Conservation (phyloP, 148 eudicot genomes). For the Cornus controversa region DNA sequence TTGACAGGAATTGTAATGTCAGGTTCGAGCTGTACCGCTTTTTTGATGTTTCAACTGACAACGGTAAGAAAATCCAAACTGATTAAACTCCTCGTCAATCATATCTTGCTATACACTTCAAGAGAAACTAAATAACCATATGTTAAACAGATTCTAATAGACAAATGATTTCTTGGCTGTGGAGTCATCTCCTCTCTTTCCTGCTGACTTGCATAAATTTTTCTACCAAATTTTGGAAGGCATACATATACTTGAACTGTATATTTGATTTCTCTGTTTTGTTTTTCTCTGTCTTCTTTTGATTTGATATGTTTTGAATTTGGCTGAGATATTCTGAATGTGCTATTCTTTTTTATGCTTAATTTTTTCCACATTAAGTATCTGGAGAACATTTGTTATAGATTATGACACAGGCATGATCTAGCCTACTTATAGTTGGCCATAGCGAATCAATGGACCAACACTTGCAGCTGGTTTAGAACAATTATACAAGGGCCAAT, state of each 20-base stretch:
- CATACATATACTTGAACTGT: background rate
- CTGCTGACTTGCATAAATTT: too few relatives aligned
- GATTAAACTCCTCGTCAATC: background rate
- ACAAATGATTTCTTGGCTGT: too few relatives aligned
- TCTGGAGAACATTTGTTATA: background rate
- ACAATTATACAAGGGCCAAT: too few relatives aligned
- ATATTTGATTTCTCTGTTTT: background rate
- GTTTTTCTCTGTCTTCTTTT: too few relatives aligned
- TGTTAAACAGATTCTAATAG: background rate
- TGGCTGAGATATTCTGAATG: background rate
- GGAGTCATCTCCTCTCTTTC: too few relatives aligned
- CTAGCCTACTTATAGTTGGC: too few relatives aligned
- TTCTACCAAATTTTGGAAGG: background rate
- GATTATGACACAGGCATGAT: too few relatives aligned
- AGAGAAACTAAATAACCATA: background rate
- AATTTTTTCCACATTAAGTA: background rate
- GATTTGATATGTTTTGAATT: too few relatives aligned
- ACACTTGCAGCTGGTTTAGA: too few relatives aligned
- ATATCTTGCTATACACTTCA: background rate
- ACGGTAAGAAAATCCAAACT: conserved; percentile 14
- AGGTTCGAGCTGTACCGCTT: conserved; percentile 23
- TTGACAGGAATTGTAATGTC: conserved; percentile 22
- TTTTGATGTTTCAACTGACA: conserved; percentile 14
- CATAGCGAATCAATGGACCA: too few relatives aligned
- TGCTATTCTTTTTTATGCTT: background rate